These are phyloP conservation scores for Geotrichum bryndzae DNA, from an alignment of 1,139 yeast genomes.

Conservation along the genomic window DNA sequence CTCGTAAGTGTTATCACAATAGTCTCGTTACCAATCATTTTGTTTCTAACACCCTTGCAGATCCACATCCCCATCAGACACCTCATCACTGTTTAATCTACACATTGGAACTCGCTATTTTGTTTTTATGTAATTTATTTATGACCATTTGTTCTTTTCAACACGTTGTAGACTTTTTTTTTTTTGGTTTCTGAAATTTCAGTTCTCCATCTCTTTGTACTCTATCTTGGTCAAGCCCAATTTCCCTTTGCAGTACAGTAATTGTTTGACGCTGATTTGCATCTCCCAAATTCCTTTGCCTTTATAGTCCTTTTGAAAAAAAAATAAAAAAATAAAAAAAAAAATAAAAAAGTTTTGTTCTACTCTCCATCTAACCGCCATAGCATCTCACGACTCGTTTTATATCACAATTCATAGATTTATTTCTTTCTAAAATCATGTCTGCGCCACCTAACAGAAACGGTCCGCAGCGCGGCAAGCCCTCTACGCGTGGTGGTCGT, in stretches of 20 bases:
- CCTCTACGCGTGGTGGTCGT: slow-evolving; percentile 5
- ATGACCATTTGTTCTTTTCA: slow-evolving; percentile 4
- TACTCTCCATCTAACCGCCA: not conserved
- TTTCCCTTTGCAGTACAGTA: not conserved
- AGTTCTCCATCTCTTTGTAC: not conserved
- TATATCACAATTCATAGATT: not conserved
- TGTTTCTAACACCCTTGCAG: slow-evolving; percentile 19
- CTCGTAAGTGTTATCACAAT: slow-evolving; percentile 38
- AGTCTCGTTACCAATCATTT: not conserved
- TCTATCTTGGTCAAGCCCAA: not conserved
- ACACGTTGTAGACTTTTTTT: not conserved
- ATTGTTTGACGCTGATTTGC: not conserved
- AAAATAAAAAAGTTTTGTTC: not conserved
- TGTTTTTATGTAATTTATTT: slow-evolving; percentile 9
- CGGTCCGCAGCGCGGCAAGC: not conserved
- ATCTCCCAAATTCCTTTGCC: not conserved
- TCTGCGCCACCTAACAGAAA: slow-evolving; percentile 10
- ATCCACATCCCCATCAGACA: slow-evolving; percentile 96
- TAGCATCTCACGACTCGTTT: not conserved
- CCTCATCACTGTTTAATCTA: slow-evolving; percentile 67
- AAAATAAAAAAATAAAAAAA: no score
- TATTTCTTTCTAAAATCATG: not conserved
- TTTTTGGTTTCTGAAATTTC: not conserved
- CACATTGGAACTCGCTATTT: not conserved
- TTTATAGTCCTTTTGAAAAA: not conserved